phyloP scores from a whole-genome alignment of 2,329 filamentous ascomycete species.

The Penicillium sp. region DNA sequence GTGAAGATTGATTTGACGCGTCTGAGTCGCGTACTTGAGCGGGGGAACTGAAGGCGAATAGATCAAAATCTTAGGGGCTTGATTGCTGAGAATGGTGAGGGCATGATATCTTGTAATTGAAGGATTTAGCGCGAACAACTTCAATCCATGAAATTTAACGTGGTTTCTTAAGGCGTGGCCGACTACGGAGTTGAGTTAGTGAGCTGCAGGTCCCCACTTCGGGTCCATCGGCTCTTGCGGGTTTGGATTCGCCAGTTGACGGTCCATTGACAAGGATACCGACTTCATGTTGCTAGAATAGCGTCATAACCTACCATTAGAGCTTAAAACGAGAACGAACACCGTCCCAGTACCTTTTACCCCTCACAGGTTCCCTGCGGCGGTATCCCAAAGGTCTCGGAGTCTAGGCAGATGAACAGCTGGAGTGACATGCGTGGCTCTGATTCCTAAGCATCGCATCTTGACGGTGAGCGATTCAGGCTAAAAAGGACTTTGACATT shows the following conservation, averaged over 20 bases:
- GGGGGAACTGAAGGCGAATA: not conserved
- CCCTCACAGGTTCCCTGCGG: not conserved
- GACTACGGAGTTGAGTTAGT: not conserved
- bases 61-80: not conserved
- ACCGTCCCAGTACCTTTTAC: too few species aligned
- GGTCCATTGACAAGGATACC: too few species aligned
- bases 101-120: too few species aligned
- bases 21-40: not conserved
- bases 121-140: not conserved
- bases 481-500: not conserved
- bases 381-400: not conserved
- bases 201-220: not conserved
- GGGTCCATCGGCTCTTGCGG: slow-evolving; percentile 1
- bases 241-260: not conserved
- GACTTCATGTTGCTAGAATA: not conserved
- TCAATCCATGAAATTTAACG: not conserved
- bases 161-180: not conserved
- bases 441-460: not conserved
- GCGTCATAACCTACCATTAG: not conserved
- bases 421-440: not conserved
- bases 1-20: not conserved
- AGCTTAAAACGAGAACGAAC: not conserved
- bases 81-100: not conserved
- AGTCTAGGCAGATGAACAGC: not conserved
- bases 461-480: not conserved